Evolutionary conservation across 2,329 filamentous ascomycete genomes (phyloP).

Genomic region (Hysterium pulicare): DNA sequence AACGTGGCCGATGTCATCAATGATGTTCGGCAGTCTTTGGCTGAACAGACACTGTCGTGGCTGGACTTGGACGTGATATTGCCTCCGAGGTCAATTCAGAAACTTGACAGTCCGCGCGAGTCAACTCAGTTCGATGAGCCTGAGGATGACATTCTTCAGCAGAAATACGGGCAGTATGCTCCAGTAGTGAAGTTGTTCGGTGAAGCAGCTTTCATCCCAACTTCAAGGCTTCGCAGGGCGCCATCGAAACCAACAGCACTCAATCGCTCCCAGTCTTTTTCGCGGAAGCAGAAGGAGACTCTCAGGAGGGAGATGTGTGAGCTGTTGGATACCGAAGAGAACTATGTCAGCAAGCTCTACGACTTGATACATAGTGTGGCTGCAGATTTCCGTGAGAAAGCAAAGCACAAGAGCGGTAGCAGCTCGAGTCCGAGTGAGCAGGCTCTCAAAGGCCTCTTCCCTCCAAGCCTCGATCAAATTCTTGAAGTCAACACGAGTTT

Average conservation of each 20-base stretch:
- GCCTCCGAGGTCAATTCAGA: constrained; percentile 67
- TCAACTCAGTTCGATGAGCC: constrained; percentile 59
- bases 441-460: constrained; percentile 75
- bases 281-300: constrained; percentile 76
- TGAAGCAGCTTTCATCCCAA: constrained; percentile 81
- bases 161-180: constrained; percentile 74
- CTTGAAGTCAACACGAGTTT: constrained; percentile 79
- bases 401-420: constrained; percentile 53
- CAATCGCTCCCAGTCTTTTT: constrained; percentile 73
- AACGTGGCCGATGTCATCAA: constrained; percentile 69
- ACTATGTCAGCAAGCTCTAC: constrained; percentile 84
- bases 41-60: constrained; percentile 78
- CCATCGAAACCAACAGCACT: constrained; percentile 82
- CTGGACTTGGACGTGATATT: constrained; percentile 85
- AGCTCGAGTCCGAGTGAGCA: constrained; percentile 70
- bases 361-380: constrained; percentile 80
- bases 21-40: constrained; percentile 71
- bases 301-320: constrained; percentile 86
- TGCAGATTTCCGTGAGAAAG: constrained; percentile 71
- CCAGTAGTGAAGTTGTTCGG: constrained; percentile 76
- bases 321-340: constrained; percentile 87
- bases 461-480: constrained; percentile 74
- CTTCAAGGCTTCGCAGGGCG: constrained; percentile 76
- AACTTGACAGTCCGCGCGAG: constrained; percentile 39
- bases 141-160: constrained; percentile 64